Evolutionary conservation across 179 eudicot genomes (phyloP).

Genomic region (Carnegiea gigantea): DNA sequence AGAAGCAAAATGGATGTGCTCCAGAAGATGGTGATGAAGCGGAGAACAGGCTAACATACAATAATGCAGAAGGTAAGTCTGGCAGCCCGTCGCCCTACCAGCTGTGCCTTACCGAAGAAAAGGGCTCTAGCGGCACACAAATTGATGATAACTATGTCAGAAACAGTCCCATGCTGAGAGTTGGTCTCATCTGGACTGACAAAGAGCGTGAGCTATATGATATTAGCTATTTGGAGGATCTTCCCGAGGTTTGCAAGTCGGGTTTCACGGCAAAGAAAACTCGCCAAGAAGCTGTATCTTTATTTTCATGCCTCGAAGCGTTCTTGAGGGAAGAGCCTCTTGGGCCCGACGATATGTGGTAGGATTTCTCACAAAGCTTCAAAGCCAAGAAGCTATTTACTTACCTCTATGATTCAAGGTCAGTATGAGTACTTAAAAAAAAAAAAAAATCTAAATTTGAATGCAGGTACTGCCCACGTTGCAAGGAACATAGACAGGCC

Average conservation of each 20-base stretch:
- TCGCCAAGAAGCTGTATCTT: slow-evolving; percentile 80
- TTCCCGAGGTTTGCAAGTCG: slow-evolving; percentile 77
- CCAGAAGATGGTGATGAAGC: slow-evolving; percentile 35
- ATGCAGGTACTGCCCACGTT: slow-evolving; percentile 93
- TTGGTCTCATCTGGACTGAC: slow-evolving; percentile 75
- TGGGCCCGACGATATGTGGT: slow-evolving; percentile 99
- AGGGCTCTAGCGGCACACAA: slow-evolving; percentile 46
- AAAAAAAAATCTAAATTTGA: not conserved
- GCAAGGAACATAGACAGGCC: slow-evolving; percentile 98
- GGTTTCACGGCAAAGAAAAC: slow-evolving; percentile 75
- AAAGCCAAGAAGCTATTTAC: not conserved
- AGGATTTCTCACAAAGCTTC: slow-evolving; percentile 21
- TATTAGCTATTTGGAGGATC: slow-evolving; percentile 67
- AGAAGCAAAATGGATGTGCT: slow-evolving; percentile 41
- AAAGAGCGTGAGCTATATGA: slow-evolving; percentile 58
- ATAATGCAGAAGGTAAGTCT: slow-evolving; percentile 32
- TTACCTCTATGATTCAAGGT: not conserved
- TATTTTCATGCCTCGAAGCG: slow-evolving; percentile 94
- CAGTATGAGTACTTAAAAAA: no score
- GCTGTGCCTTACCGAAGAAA: slow-evolving; percentile 56
- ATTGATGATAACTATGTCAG: slow-evolving; percentile 49
- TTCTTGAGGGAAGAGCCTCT: slow-evolving; percentile 98
- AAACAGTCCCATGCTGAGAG: slow-evolving; percentile 41
- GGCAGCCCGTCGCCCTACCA: slow-evolving; percentile 41
- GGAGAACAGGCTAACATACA: slow-evolving; percentile 33